Evolutionary conservation across 768 basidiomycete species (phyloP).

Genomic region (Suillus fuscotomentosus): DNA sequence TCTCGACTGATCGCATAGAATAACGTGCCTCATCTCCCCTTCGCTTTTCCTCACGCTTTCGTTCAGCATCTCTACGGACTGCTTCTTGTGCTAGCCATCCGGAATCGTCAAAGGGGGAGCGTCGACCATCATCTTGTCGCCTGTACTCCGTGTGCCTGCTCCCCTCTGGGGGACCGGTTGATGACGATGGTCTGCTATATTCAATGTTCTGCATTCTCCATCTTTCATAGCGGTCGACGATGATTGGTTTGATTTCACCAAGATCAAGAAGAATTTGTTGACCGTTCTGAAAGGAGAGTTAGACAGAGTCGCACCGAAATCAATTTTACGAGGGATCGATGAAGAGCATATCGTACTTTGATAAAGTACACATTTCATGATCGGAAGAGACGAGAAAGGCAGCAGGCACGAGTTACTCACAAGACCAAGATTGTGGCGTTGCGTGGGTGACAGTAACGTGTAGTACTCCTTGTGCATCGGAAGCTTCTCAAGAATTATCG

Average conservation of each 20-base stretch:
- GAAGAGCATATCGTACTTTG: neutral
- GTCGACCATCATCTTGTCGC: conserved; percentile 15
- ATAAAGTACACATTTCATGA: conserved; percentile 1
- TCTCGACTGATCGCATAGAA: conserved; percentile 9
- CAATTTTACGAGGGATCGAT: neutral
- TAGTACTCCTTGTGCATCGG: conserved; percentile 69
- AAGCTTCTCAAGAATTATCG: conserved; percentile 76
- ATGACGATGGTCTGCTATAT: conserved; percentile 14
- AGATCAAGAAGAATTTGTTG: conserved; percentile 71
- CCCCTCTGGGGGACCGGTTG: conserved; percentile 14
- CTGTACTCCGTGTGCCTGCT: conserved; percentile 23
- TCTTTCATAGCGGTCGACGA: conserved; percentile 62
- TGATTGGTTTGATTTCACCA: conserved; percentile 57
- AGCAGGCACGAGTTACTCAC: conserved; percentile 44
- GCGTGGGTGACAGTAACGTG: conserved; percentile 49
- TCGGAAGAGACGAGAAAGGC: conserved; percentile 3
- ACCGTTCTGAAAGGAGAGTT: conserved; percentile 53
- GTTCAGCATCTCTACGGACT: conserved; percentile 28
- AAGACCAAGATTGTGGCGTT: conserved; percentile 64
- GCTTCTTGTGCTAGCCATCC: conserved; percentile 32
- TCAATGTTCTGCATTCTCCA: conserved; percentile 51
- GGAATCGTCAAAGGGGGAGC: conserved; percentile 30
- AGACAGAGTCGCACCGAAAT: conserved; percentile 12
- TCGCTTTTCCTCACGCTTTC: conserved; percentile 35
- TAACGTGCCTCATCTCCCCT: conserved; percentile 39